Conservation (phyloP, 2,329 filamentous ascomycete species). For the Penicillium sp. region DNA sequence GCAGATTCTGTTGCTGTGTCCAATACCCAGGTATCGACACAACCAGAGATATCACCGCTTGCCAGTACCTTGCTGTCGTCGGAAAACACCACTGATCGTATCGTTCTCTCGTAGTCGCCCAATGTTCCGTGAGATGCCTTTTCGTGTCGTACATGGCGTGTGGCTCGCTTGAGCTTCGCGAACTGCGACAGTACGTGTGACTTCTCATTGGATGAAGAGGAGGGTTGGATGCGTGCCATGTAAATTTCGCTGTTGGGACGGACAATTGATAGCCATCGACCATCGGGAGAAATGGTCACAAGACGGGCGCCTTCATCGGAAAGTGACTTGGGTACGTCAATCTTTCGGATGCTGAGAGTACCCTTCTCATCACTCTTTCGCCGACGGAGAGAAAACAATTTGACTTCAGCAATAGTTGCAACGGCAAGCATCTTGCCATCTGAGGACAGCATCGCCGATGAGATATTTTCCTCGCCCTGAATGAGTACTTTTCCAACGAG, state of each 20-base stretch:
- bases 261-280: constrained; percentile 50
- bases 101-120: constrained; percentile 72
- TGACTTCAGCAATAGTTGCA: constrained; percentile 71
- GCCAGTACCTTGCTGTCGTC: constrained; percentile 76
- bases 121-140: constrained; percentile 63
- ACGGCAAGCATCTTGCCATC: constrained; percentile 74
- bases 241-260: constrained; percentile 61
- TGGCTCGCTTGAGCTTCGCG: constrained; percentile 40
- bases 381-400: constrained; percentile 69
- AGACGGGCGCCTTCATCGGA: constrained; percentile 64
- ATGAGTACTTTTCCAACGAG: constrained; percentile 67
- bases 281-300: constrained; percentile 54
- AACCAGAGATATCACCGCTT: constrained; percentile 77
- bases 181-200: constrained; percentile 47
- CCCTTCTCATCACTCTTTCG: constrained; percentile 53
- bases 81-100: constrained; percentile 75
- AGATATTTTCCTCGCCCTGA: constrained; percentile 76
- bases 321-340: constrained; percentile 62
- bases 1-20: constrained; percentile 48
- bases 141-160: constrained; percentile 37
- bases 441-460: constrained; percentile 67
- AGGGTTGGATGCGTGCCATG: constrained; percentile 50
- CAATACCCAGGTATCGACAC: constrained; percentile 82
- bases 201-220: constrained; percentile 44
- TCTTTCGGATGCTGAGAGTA: constrained; percentile 67